A percentile compares a stretch with the other conserved stretches of the same genome.
These are phyloP conservation scores for Penicillium sp. DNA, from an alignment of 2,329 filamentous ascomycete species.

Conservation along the genomic window DNA sequence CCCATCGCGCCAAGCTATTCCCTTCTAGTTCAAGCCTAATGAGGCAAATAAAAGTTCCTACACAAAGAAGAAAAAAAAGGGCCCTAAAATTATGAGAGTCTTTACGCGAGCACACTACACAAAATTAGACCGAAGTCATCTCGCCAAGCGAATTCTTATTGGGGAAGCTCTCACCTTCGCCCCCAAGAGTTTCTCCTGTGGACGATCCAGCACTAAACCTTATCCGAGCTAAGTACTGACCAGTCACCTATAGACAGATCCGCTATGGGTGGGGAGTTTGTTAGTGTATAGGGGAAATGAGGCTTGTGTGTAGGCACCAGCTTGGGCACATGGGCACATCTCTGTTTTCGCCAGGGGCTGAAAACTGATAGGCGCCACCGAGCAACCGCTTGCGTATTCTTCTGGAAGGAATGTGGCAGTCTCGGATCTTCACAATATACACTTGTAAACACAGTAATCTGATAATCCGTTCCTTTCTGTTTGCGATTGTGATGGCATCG, in stretches of 20 bases:
- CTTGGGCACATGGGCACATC: background rate
- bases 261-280: background rate
- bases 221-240: background rate
- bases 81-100: background rate
- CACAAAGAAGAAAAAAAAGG: background rate
- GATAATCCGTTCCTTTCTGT: background rate
- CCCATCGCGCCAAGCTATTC: background rate
- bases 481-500: background rate
- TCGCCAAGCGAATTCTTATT: background rate
- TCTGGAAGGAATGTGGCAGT: conserved; percentile 4
- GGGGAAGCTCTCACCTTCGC: conserved; percentile 1
- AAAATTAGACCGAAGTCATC: background rate
- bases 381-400: background rate
- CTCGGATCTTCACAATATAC: background rate
- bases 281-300: too few relatives aligned
- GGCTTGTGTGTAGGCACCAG: too few relatives aligned
- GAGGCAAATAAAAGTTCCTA: background rate
- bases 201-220: background rate
- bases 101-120: background rate
- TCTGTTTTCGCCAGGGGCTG: background rate
- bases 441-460: background rate
- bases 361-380: background rate
- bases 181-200: background rate
- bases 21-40: background rate
- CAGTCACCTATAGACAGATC: background rate